Conservation (phyloP, 306 rosid genomes). For the Prunus salicina region DNA sequence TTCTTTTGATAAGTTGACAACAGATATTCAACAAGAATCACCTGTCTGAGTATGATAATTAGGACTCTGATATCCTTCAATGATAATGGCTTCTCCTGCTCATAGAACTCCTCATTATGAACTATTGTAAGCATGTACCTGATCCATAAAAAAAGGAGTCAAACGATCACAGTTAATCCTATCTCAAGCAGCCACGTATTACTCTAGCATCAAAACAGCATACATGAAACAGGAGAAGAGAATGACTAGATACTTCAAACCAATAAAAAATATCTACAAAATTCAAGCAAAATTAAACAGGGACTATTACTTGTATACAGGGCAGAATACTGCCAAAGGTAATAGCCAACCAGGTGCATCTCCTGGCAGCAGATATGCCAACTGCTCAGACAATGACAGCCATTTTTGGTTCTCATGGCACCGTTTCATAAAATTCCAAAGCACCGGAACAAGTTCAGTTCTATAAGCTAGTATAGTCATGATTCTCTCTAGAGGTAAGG, state of each 20-base stretch:
- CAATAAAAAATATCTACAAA: conserved; percentile 4
- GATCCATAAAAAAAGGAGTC: conserved; percentile 28
- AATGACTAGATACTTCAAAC: conserved; percentile 11
- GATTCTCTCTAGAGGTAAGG: conserved; percentile 78
- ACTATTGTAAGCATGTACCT: conserved; percentile 96
- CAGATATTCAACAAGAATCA: conserved; percentile 29
- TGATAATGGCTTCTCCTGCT: conserved; percentile 91
- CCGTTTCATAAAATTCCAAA: conserved; percentile 89
- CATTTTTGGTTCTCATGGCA: conserved; percentile 88
- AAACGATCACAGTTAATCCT: conserved; percentile 12
- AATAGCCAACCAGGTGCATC: conserved; percentile 97
- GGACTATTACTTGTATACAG: conserved; percentile 81
- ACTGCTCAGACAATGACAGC: conserved; percentile 68
- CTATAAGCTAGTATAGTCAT: conserved; percentile 95
- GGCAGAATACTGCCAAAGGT: conserved; percentile 93
- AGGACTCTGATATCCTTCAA: conserved; percentile 78
- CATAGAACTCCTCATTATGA: conserved; percentile 94
- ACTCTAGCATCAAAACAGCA: conserved; percentile 12
- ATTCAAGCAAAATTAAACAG: conserved; percentile 9
- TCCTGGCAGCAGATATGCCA: conserved; percentile 65
- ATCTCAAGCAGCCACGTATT: conserved; percentile 22
- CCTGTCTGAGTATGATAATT: conserved; percentile 89
- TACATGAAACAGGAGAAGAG: neutral
- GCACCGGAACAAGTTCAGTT: conserved; percentile 91
- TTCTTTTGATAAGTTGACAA: conserved; percentile 11